phyloP scores from a whole-genome alignment of 331 rosid genomes.

The Telfairia occidentalis region DNA sequence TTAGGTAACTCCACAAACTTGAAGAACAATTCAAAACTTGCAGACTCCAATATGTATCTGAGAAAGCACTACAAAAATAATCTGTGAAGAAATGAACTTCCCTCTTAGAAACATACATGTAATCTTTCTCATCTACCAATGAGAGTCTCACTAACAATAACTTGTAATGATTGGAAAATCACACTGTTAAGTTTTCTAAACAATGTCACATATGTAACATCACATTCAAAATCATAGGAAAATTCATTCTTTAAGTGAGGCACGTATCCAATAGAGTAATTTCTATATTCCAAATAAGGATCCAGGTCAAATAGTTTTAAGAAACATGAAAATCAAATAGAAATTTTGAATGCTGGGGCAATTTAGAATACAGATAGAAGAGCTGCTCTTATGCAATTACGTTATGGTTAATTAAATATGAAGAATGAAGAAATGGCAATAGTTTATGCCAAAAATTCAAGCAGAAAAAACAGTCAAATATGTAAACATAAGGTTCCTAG shows the following conservation, averaged over 20 bases:
- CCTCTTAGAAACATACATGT: background rate
- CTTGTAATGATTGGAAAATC: background rate
- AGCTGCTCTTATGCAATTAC: background rate
- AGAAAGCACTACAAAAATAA: constrained; percentile 35
- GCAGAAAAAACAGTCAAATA: background rate
- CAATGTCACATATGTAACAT: background rate
- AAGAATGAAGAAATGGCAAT: background rate
- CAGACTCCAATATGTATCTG: constrained; percentile 92
- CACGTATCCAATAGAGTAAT: background rate
- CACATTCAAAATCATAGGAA: background rate
- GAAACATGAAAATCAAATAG: background rate
- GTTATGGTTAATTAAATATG: background rate
- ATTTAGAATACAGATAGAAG: background rate
- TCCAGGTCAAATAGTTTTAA: background rate
- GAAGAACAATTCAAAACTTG: constrained; percentile 83
- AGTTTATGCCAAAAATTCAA: background rate
- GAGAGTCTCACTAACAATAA: background rate
- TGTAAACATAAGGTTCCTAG: background rate
- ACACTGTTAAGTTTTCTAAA: background rate
- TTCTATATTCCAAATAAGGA: background rate
- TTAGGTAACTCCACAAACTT: constrained; percentile 85
- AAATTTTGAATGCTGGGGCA: too few species aligned
- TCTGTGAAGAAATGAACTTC: constrained; percentile 23
- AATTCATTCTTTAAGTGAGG: background rate
- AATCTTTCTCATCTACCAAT: background rate